A percentile compares a stretch with the other conserved stretches of the same genome.
Evolutionary conservation across 2,329 filamentous ascomycete genomes (phyloP).

Genomic region (Ceratocystis albifundus): DNA sequence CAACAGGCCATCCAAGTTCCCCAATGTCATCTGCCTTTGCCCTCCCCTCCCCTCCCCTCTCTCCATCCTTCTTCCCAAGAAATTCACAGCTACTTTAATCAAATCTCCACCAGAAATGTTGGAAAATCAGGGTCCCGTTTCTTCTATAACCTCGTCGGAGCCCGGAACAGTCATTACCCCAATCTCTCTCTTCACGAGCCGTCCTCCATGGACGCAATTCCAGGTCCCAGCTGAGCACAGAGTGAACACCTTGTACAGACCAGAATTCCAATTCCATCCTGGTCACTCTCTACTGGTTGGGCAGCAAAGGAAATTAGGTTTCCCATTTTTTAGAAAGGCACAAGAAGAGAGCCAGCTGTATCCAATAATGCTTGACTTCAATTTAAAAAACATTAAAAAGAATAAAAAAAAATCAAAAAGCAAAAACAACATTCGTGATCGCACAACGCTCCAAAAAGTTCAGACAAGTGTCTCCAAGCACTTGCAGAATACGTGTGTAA

Average conservation of each 20-base stretch:
- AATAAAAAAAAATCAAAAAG: no score
- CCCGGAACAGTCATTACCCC: not conserved
- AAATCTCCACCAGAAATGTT: not conserved
- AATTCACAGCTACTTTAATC: not conserved
- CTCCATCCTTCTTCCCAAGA: no score
- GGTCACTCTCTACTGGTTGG: not conserved
- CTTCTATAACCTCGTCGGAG: not conserved
- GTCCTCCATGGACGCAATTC: not conserved
- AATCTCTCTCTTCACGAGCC: not conserved
- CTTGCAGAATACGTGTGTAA: not conserved
- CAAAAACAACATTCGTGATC: no score
- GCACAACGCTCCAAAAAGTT: not conserved
- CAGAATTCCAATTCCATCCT: not conserved
- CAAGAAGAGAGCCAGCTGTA: not conserved
- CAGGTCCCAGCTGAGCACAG: not conserved
- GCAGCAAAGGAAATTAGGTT: not conserved
- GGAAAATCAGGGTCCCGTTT: not conserved
- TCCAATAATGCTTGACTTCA: not conserved
- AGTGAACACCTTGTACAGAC: not conserved
- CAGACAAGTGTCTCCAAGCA: not conserved
- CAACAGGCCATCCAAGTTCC: not conserved
- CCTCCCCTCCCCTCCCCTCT: no score
- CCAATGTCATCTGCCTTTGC: no score
- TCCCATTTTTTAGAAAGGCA: not conserved
- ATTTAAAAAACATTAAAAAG: no score